Base-by-base conservation (phyloP, 2,329 filamentous ascomycete genomes). In the Fusarium pseudocircinatum region DNA sequence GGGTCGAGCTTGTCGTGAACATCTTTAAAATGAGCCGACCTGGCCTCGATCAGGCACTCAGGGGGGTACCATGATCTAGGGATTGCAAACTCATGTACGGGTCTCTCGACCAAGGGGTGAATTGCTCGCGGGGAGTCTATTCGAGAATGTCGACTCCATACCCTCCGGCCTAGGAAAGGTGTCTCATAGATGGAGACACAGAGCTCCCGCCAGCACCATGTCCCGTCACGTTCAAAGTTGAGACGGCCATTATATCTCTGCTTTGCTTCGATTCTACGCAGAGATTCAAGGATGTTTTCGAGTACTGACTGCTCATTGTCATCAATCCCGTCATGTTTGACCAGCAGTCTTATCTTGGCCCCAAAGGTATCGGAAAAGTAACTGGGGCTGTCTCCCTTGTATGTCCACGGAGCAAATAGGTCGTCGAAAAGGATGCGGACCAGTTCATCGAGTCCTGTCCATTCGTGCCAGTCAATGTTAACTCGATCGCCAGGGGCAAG, bases 11-110 rank as follows among this genome's bases (percentile, higher is more conserved):
- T 46, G 3, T 28, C 8, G 18, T 2, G 43, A 46, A 13, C 12
- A 20, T 26, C 24, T 5, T 20, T 0, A 14, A 14, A 12, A 26
- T 20, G 24, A 14, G 4, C 13, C 12, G 43, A 26, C 7, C 43
- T 44, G 8, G 8, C 24, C 0, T 1, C 0, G 16, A 44, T 26
- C 43, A 44, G 24, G 12, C 4, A 8, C 0, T 20, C 5, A 46
- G 43, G 43, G 4, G 43, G 43, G 9, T 46, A 28, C 43, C 43
- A 46, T 28, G 1, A 0, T 11, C 0, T 46, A 1, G 43, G 24
- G 24, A 6, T 9, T 11, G 5, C 18, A 20, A 46, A 46, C 18
- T 22, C 43, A 46, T 46, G 43, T 4, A 46, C 43, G 12, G 12
- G 3, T 22, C 43, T 46, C 43, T 46, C 43, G 24, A 10, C 2